These are phyloP conservation scores for Cystofilobasidium capitatum DNA, from an alignment of 768 basidiomycete species.

Conservation along the genomic window DNA sequence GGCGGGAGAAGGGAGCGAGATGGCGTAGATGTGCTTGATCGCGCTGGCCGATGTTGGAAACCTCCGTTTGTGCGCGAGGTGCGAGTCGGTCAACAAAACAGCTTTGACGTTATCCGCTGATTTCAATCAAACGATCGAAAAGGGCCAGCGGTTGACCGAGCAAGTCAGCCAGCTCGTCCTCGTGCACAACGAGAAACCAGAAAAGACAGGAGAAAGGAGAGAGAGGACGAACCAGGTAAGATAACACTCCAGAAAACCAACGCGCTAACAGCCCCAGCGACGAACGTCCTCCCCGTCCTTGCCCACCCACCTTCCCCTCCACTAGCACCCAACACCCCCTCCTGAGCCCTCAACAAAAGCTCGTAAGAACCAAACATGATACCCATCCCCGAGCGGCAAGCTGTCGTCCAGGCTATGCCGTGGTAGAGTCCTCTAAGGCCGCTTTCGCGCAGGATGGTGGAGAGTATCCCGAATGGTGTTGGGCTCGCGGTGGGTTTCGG, in stretches of 20 bases:
- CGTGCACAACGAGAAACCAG: not conserved
- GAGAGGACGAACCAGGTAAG: not conserved
- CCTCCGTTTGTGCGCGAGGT: not conserved
- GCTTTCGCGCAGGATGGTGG: not conserved
- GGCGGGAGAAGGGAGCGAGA: not conserved
- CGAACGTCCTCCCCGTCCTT: not conserved
- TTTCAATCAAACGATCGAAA: not conserved
- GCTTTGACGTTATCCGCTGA: constrained; percentile 7
- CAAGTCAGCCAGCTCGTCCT: not conserved
- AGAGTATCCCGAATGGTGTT: not conserved
- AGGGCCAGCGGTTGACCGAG: not conserved
- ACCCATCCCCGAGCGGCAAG: not conserved
- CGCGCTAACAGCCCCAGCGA: not conserved
- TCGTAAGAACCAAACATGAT: not conserved
- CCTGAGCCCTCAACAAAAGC: not conserved
- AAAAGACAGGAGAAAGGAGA: not conserved
- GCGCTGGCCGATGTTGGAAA: not conserved
- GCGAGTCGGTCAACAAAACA: not conserved
- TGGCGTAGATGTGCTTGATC: not conserved
- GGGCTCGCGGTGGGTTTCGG: not conserved
- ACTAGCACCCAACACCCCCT: not conserved
- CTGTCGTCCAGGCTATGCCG: not conserved
- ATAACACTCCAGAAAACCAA: not conserved
- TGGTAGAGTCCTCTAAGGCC: not conserved
- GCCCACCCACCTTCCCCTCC: not conserved